Base-by-base conservation (phyloP, 2,329 filamentous ascomycete species). In the Fusarium dimerum region DNA sequence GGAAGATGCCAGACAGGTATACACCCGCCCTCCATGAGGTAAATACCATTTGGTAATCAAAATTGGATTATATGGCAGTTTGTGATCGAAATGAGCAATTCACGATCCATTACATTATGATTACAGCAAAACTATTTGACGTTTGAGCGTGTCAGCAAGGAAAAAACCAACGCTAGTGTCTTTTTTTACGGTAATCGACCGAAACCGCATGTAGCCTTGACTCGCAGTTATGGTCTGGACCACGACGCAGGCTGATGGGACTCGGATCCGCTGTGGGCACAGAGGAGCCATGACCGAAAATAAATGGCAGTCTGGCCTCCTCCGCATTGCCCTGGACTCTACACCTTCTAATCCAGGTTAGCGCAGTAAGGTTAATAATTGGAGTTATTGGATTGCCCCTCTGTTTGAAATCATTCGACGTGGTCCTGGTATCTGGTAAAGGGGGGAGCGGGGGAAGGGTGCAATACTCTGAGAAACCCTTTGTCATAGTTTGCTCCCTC, bases 321-420 rank as follows among this genome's bases (percentile, higher is more conserved):
- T 36, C 32, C 32, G 32, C 32, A 36, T 15, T 4, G 32, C 9
- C 32, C 10, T 36, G 32, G 10, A 36, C 32, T 36, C 9, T 36
- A 26, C 43, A 60, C 57, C 57, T 60, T 52, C 57, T 56, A 48
- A 42, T 59, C 48, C 26, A 10, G 47, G 52, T 45, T 61, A 50
- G 57, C 15, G 26, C 4, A 8, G 1, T 16, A 54, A 60, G 57
- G 40, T 54, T 59, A 60, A 53, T 59, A 61, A 48, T 60, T 60
- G 57, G 57, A 60, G 57, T 36, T 60, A 47, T 52, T 55, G 54
- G 47, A 49, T 26, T 26, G 20, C 20, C 20, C 20, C 20, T 26
- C 20, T 26, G 20, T 26, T 26, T 26, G 20, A 26, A 26, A 26
- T 26, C 20, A 5, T 26, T 26, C 20, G 20, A 26, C 20, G 7